Base-by-base conservation (phyloP, 1,284 basidiomycete genomes). In the Peniophora sp. region DNA sequence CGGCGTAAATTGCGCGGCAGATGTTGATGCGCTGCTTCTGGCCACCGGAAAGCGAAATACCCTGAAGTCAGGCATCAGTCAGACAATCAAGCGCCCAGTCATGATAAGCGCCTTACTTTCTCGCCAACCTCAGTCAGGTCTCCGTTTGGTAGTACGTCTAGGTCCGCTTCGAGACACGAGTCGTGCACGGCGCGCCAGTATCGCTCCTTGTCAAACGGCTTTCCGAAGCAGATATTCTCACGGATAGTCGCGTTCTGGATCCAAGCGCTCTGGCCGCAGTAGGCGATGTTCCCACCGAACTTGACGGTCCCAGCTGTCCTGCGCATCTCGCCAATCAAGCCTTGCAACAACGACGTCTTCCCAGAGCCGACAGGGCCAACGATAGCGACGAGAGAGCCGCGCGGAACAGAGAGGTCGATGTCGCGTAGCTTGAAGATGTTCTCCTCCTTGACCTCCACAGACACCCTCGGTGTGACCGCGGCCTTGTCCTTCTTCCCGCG, bases 101-200 rank as follows among this genome's bases (percentile, higher is more conserved):
- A 24, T 10, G 45, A 27, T 41, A 15, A 18, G 6, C 20, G 8
- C 17, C 58, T 9, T 36, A 66, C 83, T 68, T 85, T 89, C 67
- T 94, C 92, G n/a, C 92, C 92, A 47, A 96, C 93, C 64, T 93
- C 89, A 0, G 93, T 96, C 55, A 86, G 62, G 61, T 97, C 91
- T 3, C 89, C 89, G 53, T 88, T 74, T 1, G 89, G 85, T 36
- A 93, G 73, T 68, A 92, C 80, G 42, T 86, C 85, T 22, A 95
- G 69, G 68, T 95, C 91, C 2, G 82, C 76, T 56, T 85, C 83
- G 24, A 95, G 71, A 60, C 85, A 92, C 0, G 88, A 78, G 60
- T 88, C 83, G 11, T 73, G 72, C 17, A 94, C 71, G 1, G 85
- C 89, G 37, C 78, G 78, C 84, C 85, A 86, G 63, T 92, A 95